Conservation (phyloP, 208 protist species). For the Acanthamoeba triangularis region DNA sequence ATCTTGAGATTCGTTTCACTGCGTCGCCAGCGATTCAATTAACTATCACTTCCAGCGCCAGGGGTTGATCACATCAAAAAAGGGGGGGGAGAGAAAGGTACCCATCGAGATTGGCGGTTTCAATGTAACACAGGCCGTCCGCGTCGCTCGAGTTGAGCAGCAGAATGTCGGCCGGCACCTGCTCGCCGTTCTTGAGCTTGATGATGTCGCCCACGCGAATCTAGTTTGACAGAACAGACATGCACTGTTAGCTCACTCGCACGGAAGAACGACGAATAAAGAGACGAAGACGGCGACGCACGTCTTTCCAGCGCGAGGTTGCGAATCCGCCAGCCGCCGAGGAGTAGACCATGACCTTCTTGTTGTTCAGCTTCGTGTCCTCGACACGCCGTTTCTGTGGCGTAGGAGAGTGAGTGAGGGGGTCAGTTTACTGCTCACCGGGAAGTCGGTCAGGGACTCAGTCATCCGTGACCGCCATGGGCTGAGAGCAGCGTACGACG, state of each 20-base stretch:
- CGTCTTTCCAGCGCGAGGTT: neutral
- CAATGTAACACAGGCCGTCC: conserved; percentile 87
- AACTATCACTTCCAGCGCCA: neutral
- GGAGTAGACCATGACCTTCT: neutral
- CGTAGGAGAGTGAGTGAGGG: neutral
- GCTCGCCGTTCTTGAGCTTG: conserved; percentile 78
- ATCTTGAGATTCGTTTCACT: conserved; percentile 78
- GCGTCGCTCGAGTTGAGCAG: conserved; percentile 76
- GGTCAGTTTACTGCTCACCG: too few species aligned
- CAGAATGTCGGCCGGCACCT: conserved; percentile 86
- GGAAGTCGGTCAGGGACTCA: too few species aligned
- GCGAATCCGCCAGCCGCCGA: neutral
- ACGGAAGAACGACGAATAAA: neutral
- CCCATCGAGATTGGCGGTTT: conserved; percentile 87
- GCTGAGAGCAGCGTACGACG: conserved; percentile 68
- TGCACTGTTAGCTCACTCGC: too few species aligned
- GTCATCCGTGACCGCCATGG: too few species aligned
- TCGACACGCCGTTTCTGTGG: neutral
- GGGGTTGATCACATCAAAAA: too few species aligned
- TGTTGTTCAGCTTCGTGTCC: conserved; percentile 2
- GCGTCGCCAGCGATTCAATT: neutral
- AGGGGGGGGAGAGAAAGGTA: conserved; percentile 18
- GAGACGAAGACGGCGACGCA: neutral
- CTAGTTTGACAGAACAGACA: too few species aligned
- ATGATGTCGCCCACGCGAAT: conserved; percentile 85